Evolutionary conservation across 257 asterid species (phyloP).

Genomic region (Solanum bukasovii): DNA sequence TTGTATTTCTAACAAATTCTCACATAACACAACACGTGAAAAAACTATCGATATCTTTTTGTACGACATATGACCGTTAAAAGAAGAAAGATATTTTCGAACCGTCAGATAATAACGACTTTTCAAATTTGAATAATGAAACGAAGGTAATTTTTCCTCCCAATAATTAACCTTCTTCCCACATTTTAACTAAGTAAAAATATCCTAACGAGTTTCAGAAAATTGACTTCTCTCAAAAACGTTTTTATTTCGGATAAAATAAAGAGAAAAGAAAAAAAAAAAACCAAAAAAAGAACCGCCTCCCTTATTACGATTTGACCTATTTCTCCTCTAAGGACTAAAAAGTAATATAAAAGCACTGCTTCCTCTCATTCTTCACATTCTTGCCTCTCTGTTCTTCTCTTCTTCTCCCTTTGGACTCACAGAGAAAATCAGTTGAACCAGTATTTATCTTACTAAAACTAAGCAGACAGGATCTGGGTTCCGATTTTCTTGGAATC

Average conservation of each 20-base stretch:
- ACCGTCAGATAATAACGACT: background rate
- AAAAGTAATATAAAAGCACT: background rate
- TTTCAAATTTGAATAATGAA: background rate
- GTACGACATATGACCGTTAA: too few species aligned
- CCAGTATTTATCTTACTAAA: background rate
- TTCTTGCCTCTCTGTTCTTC: background rate
- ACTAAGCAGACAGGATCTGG: background rate
- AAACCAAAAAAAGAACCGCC: background rate
- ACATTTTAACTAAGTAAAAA: background rate
- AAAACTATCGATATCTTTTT: too few species aligned
- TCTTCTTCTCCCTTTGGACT: background rate
- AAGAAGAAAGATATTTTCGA: too few species aligned
- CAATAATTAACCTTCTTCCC: too few species aligned
- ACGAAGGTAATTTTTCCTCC: accelerated
- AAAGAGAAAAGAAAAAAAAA: too few species aligned
- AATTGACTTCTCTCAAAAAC: background rate
- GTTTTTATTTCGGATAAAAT: background rate
- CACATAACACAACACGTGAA: too few species aligned
- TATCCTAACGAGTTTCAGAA: background rate
- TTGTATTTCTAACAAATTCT: too few species aligned
- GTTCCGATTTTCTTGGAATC: background rate
- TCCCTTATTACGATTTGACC: background rate
- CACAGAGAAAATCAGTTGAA: background rate
- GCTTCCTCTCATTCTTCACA: background rate
- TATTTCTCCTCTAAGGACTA: background rate